Conservation (phyloP, 2,329 filamentous ascomycete species). For the Fusarium nanum region DNA sequence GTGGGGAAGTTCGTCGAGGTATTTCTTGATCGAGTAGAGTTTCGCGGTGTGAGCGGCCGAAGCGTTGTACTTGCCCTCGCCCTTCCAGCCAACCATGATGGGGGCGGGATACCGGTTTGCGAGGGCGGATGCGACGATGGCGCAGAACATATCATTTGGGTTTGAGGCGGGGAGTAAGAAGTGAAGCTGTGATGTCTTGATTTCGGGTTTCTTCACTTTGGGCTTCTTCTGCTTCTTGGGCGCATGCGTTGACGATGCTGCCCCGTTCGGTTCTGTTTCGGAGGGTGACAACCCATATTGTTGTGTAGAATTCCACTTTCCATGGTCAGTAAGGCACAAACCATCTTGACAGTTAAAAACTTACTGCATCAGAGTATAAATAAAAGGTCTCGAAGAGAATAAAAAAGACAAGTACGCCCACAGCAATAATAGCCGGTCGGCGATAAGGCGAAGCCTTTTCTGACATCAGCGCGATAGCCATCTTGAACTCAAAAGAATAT, state of each 20-base stretch:
- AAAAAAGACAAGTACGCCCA: conserved; percentile 16
- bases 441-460: conserved; percentile 17
- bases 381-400: conserved; percentile 29
- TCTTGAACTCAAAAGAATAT: not conserved
- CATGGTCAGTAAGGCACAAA: not conserved
- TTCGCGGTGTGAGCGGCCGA: conserved; percentile 27
- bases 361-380: conserved; percentile 16
- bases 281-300: conserved; percentile 11
- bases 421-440: conserved; percentile 11
- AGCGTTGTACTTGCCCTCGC: conserved; percentile 41
- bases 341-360: not conserved
- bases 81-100: conserved; percentile 55
- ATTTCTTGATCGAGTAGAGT: conserved; percentile 50
- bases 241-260: conserved; percentile 11
- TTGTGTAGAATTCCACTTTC: conserved; percentile 23
- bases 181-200: conserved; percentile 51
- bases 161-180: conserved; percentile 54
- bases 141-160: conserved; percentile 54
- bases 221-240: conserved; percentile 5
- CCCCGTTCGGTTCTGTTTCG: conserved; percentile 18
- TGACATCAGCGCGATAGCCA: conserved; percentile 20
- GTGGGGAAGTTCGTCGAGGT: conserved; percentile 54
- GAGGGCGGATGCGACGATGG: conserved; percentile 53
- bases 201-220: not conserved
- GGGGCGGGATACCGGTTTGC: conserved; percentile 55